Base-by-base conservation (phyloP, 2,329 filamentous ascomycete genomes). In the Fusarium succisae region DNA sequence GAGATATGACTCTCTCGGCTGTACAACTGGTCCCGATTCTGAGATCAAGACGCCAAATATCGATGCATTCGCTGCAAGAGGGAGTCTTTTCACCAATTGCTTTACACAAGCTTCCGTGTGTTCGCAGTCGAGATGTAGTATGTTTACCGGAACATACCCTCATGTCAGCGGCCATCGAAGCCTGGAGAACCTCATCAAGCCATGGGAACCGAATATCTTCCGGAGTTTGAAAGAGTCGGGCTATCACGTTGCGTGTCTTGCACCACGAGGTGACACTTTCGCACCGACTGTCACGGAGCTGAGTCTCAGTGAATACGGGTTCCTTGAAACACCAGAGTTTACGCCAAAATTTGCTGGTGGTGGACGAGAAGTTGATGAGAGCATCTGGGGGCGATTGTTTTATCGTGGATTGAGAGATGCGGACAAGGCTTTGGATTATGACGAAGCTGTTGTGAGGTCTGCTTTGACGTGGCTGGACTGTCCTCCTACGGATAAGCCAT, bases 201-300 rank as follows among this genome's bases (percentile, higher is more conserved):
- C 85, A 1, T 85, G 84, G 84, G 85, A 87, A 69, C 84, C 83
- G 3, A 87, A 87, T 54, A 57, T 87, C 5, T 85, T 87, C 66
- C 81, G 84, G 13, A 81, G 77, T 6, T 66, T 86, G 18, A 85
- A 84, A 56, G 84, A 86, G 45, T 72, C 75, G 1, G 85, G 85
- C 0, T 87, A 87, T 58, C 85, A 87, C 55, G 81, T 87, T 14
- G 85, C 85, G 0, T 87, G 81, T 44, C 81, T 87, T 7, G 81
- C 83, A 1, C 84, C 84, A 0, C 72, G 83, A 9, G 84, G 83
- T 0, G 82, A 86, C 65, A 82, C 80, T 0, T 87, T 85, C 66
- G 85, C 85, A 1, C 81, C 82, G 0, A 82, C 76, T 0, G 83
- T 84, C 5, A 86, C 85, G 0, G 84, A 86, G 70, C 72, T 85